Conservation (phyloP, 169 alveolate genomes). For the Cystoisospora suis region DNA sequence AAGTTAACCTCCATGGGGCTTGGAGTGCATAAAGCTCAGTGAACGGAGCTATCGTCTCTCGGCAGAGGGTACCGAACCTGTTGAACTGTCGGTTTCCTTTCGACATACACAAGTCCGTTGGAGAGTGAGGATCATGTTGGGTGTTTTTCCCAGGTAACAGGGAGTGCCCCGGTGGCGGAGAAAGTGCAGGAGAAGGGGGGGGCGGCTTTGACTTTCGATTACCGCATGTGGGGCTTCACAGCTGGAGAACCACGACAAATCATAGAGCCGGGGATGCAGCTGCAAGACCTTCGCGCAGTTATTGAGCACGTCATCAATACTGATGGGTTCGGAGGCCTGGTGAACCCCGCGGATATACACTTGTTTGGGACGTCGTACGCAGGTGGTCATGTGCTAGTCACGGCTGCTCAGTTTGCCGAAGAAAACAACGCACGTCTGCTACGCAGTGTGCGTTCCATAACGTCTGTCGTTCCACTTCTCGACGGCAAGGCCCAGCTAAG, state of each 20-base stretch:
- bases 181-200: not conserved
- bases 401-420: not conserved
- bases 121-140: not conserved
- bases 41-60: no score
- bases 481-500: not conserved
- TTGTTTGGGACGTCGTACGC: constrained; percentile 41
- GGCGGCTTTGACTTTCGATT: constrained; percentile 33
- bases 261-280: constrained; percentile 6
- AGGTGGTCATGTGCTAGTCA: constrained; percentile 41
- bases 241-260: constrained; percentile 46
- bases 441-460: not conserved
- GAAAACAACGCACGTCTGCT: not conserved
- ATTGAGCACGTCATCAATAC: not conserved
- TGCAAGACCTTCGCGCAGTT: constrained; percentile 20
- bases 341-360: not conserved
- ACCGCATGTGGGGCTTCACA: constrained; percentile 44
- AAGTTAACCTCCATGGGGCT: no score
- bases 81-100: no score
- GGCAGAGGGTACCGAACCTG: no score
- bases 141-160: not conserved
- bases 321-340: not conserved
- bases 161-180: constrained; percentile 28
- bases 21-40: no score
- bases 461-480: not conserved
- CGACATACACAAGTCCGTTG: no score